phyloP scores from a whole-genome alignment of 2,329 filamentous ascomycete species.

The Elsinoe necatrix region DNA sequence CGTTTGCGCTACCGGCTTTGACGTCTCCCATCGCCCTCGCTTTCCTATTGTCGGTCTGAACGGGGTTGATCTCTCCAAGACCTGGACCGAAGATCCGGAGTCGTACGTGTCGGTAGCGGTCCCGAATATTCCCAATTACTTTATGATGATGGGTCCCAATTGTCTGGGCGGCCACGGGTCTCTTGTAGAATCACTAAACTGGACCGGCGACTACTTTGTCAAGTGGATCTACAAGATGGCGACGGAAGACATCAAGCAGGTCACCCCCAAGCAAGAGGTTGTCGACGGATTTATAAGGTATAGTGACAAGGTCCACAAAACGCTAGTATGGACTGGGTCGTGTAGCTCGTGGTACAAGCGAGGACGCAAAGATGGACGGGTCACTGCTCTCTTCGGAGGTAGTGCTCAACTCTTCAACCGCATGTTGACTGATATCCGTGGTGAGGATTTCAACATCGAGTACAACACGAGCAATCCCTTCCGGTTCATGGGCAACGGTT shows the following conservation, averaged over 20 bases:
- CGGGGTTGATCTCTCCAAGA: slow-evolving; percentile 20
- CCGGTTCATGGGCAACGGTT: slow-evolving; percentile 43
- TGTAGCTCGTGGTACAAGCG: slow-evolving; percentile 27
- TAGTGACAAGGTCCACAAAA: slow-evolving; percentile 27
- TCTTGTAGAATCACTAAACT: slow-evolving; percentile 18
- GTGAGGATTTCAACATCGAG: slow-evolving; percentile 42
- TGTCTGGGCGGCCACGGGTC: neutral
- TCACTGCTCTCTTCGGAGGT: slow-evolving; percentile 27
- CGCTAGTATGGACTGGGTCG: slow-evolving; percentile 25
- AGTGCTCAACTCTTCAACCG: slow-evolving; percentile 23
- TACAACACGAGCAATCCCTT: slow-evolving; percentile 39
- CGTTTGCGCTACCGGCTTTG: slow-evolving; percentile 38
- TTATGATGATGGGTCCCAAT: slow-evolving; percentile 20
- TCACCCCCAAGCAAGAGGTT: slow-evolving; percentile 23
- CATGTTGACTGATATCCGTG: slow-evolving; percentile 33
- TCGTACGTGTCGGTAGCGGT: slow-evolving; percentile 25
- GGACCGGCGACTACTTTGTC: slow-evolving; percentile 25
- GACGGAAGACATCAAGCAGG: slow-evolving; percentile 25
- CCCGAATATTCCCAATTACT: slow-evolving; percentile 28
- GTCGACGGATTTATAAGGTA: slow-evolving; percentile 27
- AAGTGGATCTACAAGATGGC: slow-evolving; percentile 26
- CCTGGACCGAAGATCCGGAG: slow-evolving; percentile 25
- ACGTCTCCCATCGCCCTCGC: slow-evolving; percentile 31
- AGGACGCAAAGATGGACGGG: slow-evolving; percentile 24
- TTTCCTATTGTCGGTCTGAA: slow-evolving; percentile 34